phyloP scores from a whole-genome alignment of 106 monocot species.

The Agapanthus africanus region DNA sequence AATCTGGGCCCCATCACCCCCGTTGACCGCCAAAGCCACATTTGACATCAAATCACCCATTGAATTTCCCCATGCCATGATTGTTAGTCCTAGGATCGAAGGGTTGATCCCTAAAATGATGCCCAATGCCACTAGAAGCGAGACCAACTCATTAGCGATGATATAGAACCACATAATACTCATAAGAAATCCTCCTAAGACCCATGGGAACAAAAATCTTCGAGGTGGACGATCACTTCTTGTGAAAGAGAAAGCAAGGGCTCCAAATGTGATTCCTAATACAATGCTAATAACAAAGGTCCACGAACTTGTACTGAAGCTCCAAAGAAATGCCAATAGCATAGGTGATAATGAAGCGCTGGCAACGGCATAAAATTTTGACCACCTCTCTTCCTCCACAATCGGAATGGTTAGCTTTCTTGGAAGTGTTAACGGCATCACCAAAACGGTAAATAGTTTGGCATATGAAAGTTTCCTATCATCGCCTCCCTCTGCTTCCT shows the following conservation, averaged over 20 bases:
- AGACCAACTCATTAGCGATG: constrained; percentile 81
- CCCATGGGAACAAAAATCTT: constrained; percentile 85
- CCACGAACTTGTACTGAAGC: constrained; percentile 8
- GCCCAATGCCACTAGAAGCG: constrained; percentile 75
- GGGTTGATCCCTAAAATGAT: constrained; percentile 76
- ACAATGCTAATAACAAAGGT: constrained; percentile 36
- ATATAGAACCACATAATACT: constrained; percentile 93
- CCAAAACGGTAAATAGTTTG: constrained; percentile 53
- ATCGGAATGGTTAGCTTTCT: constrained; percentile 80
- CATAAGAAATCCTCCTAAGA: constrained; percentile 90
- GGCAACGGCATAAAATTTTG: constrained; percentile 63
- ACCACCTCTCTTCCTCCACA: constrained; percentile 93
- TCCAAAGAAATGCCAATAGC: constrained; percentile 71
- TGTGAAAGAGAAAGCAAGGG: constrained; percentile 56
- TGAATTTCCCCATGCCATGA: constrained; percentile 99
- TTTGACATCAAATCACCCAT: constrained; percentile 97
- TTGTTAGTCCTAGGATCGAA: constrained; percentile 83
- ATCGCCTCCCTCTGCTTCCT: constrained; percentile 25
- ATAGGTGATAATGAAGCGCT: constrained; percentile 64
- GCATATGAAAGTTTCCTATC: constrained; percentile 16
- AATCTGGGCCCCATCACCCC: constrained; percentile 85
- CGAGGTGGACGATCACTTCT: constrained; percentile 49
- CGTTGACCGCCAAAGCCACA: constrained; percentile 72
- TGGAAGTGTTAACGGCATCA: constrained; percentile 72
- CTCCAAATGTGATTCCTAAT: constrained; percentile 35